Conservation (phyloP, 257 asterid species). For the Solanum bulbocastanum region DNA sequence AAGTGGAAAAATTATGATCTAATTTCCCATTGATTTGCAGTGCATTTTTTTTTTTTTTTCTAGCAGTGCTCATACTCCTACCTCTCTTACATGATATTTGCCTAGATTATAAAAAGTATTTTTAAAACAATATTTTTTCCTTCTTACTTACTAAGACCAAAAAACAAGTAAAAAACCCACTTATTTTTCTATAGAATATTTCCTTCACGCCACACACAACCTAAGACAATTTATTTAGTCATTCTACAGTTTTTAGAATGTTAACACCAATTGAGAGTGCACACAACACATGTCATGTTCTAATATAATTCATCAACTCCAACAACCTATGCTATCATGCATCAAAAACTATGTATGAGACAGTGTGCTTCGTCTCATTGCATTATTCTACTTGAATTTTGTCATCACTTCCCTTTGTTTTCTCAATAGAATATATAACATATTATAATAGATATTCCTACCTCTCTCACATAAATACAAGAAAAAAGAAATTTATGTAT, state of each 20-base stretch:
- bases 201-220: background rate
- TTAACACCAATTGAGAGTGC: background rate
- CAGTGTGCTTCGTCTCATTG: background rate
- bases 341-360: background rate
- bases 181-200: background rate
- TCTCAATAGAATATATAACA: background rate
- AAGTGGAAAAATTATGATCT: no score
- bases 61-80: background rate
- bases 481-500: background rate
- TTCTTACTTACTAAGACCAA: background rate
- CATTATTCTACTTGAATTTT: background rate
- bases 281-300: background rate
- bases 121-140: no score
- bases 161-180: background rate
- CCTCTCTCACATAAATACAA: background rate
- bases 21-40: no score
- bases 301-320: background rate
- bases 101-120: background rate
- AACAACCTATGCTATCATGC: background rate
- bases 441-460: background rate
- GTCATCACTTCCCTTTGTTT: background rate
- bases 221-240: background rate
- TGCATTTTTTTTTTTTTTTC: no score
- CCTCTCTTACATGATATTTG: background rate
- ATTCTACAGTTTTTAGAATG: background rate